A percentile compares a stretch with the other conserved stretches of the same genome.
Conservation (phyloP, 148 eudicot genomes). For the Rhododendron ferrugineum region DNA sequence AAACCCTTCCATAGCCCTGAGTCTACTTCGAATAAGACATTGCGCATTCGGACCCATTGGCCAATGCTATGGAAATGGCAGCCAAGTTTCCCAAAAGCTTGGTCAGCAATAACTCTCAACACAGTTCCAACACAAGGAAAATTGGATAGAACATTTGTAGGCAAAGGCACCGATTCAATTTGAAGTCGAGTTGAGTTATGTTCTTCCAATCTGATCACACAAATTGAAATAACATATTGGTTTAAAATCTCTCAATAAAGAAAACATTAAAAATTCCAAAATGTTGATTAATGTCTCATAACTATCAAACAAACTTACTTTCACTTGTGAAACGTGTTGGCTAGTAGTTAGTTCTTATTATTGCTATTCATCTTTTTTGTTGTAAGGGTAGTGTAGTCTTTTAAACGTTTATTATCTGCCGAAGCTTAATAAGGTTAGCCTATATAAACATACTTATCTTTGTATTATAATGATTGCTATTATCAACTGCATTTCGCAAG, state of each 20-base stretch:
- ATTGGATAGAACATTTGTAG: background rate
- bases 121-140: conserved; percentile 13
- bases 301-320: background rate
- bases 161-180: conserved; percentile 5
- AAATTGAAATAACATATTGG: background rate
- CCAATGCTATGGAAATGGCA: conserved; percentile 2
- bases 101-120: conserved; percentile 6
- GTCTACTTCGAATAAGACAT: background rate
- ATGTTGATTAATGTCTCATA: background rate
- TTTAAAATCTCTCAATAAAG: background rate
- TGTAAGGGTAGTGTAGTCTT: background rate
- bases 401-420: background rate
- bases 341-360: background rate
- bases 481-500: background rate
- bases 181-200: background rate
- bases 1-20: conserved; percentile 8
- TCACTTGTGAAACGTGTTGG: background rate
- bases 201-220: conserved; percentile 5
- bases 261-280: background rate
- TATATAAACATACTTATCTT: too few relatives aligned
- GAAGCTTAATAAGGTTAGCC: background rate
- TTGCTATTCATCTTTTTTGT: background rate
- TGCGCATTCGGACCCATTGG: conserved; percentile 5
- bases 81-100: conserved; percentile 6
- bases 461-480: background rate